phyloP scores from a whole-genome alignment of 345 rosid genomes.

The Conringia planisiliqua region DNA sequence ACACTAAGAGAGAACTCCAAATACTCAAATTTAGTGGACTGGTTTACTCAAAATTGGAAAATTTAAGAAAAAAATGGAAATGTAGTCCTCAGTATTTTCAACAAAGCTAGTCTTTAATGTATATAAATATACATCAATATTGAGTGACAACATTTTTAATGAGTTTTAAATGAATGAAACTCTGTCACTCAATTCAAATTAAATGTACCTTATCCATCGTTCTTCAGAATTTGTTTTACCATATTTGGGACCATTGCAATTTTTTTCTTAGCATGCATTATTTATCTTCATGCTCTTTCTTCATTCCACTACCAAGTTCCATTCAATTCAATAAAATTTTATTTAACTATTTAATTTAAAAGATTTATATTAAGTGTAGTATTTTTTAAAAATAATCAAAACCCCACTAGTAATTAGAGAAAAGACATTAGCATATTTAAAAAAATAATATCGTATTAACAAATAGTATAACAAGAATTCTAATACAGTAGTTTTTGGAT shows the following conservation, averaged over 20 bases:
- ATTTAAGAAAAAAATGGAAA: background rate
- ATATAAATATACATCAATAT: background rate
- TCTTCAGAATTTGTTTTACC: background rate
- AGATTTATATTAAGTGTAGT: background rate
- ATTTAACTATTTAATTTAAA: background rate
- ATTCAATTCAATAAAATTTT: background rate
- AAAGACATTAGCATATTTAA: background rate
- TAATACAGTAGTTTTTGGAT: background rate
- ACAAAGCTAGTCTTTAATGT: background rate
- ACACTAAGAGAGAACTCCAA: background rate
- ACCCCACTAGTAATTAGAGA: background rate
- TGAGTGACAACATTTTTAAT: background rate
- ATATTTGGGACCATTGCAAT: background rate
- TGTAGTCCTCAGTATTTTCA: background rate
- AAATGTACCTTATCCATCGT: background rate
- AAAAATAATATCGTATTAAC: background rate
- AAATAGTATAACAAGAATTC: background rate
- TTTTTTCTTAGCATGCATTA: background rate
- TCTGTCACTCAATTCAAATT: background rate
- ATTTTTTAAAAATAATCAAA: background rate
- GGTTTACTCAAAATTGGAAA: too few species aligned
- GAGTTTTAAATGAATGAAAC: background rate
- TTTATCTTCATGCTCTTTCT: background rate
- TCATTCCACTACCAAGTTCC: background rate
- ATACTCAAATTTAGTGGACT: too few species aligned